phyloP scores from a whole-genome alignment of 176 grass and related monocot species.

The Musa itinerans region DNA sequence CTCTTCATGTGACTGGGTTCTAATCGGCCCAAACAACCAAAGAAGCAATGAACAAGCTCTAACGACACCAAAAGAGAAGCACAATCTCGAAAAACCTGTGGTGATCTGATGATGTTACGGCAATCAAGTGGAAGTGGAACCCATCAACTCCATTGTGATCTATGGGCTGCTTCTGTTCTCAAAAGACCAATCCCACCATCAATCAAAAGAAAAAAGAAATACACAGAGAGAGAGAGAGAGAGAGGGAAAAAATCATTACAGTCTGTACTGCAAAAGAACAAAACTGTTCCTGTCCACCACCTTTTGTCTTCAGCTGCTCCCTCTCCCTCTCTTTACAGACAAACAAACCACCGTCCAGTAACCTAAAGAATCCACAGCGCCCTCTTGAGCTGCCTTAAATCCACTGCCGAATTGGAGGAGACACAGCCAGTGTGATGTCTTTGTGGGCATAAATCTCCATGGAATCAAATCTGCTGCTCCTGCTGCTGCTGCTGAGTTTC shows the following conservation, averaged over 20 bases:
- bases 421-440: not conserved
- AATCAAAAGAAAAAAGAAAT: not conserved
- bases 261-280: conserved; percentile 29
- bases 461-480: not conserved
- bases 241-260: conserved; percentile 26
- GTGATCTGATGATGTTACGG: not conserved
- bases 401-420: not conserved
- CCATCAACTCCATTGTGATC: not conserved
- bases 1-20: not conserved
- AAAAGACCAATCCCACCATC: not conserved
- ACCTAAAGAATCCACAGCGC: not conserved
- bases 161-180: not conserved
- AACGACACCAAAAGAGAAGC: not conserved
- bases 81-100: not conserved
- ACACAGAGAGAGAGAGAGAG: not conserved
- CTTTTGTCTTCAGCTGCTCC: conserved; percentile 26
- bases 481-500: not conserved
- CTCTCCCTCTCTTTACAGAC: conserved; percentile 5
- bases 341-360: not conserved
- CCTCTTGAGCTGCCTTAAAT: not conserved
- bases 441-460: not conserved
- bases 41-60: not conserved
- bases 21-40: not conserved
- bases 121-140: not conserved
- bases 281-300: conserved; percentile 32